These are phyloP conservation scores for Micractinium conductrix DNA, from an alignment of 139 green algal species.

Conservation along the genomic window DNA sequence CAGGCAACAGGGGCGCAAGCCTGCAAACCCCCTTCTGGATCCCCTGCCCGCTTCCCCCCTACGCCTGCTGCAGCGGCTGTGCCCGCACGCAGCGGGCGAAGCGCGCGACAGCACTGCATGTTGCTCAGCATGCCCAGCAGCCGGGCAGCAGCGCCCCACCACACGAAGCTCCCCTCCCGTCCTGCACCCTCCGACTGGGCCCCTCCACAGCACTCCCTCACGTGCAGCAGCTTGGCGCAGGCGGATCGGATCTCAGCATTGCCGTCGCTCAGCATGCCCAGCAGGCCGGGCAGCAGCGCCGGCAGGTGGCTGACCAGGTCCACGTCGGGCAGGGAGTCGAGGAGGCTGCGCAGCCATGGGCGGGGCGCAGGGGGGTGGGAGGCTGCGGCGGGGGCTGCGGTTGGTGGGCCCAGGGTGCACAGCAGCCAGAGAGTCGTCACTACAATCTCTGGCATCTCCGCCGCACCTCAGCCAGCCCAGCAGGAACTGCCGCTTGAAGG, in stretches of 20 bases:
- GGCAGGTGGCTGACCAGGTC: slow-evolving; percentile 91
- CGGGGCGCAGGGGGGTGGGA: neutral
- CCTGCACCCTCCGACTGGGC: no score
- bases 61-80: no score
- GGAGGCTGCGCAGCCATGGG: slow-evolving; percentile 49
- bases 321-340: slow-evolving; percentile 90
- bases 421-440: neutral
- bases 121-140: no score
- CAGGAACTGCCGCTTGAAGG: slow-evolving; percentile 88
- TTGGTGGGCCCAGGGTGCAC: neutral
- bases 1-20: neutral
- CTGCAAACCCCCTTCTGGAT: no score
- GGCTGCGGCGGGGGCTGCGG: no score
- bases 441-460: neutral
- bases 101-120: no score
- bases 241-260: slow-evolving; percentile 72
- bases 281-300: slow-evolving; percentile 88
- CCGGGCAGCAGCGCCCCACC: no score
- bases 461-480: slow-evolving; percentile 79
- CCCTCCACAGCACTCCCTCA: no score
- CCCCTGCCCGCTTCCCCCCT: no score
- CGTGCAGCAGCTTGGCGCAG: slow-evolving; percentile 67
- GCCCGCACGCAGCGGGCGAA: no score
- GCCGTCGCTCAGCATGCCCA: slow-evolving; percentile 87
- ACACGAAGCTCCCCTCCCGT: no score